Evolutionary conservation across 352 stramenopile genomes (phyloP).

Genomic region (Phytophthora hibernalis): DNA sequence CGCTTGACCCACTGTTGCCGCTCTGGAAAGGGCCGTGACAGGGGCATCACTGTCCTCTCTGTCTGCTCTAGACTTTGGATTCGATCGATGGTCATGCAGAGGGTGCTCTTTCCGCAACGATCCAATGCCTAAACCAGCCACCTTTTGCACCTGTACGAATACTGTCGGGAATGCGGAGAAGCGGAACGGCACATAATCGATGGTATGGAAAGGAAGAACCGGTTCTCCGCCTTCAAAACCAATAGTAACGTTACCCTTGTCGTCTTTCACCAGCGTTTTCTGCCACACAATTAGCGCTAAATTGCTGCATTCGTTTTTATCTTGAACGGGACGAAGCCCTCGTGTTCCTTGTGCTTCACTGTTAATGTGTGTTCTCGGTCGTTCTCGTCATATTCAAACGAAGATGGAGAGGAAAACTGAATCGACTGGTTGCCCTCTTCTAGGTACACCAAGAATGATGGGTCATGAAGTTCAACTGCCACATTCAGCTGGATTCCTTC

Average conservation of each 20-base stretch:
- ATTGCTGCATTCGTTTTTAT: constrained; percentile 88
- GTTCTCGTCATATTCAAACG: constrained; percentile 39
- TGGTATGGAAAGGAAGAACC: constrained; percentile 80
- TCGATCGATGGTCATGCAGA: constrained; percentile 20
- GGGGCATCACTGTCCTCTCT: constrained; percentile 9
- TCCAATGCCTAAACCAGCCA: constrained; percentile 51
- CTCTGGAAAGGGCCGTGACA: constrained; percentile 31
- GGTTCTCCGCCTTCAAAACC: constrained; percentile 72
- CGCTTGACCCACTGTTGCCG: constrained; percentile 32
- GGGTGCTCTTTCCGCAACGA: constrained; percentile 38
- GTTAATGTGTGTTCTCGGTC: constrained; percentile 36
- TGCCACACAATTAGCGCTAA: constrained; percentile 85
- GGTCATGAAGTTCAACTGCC: constrained; percentile 81
- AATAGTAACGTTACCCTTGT: constrained; percentile 48
- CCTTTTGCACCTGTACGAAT: constrained; percentile 78
- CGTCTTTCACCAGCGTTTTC: constrained; percentile 69
- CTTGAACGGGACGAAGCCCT: constrained; percentile 78
- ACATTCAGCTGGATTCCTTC: constrained; percentile 73
- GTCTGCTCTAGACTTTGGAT: constrained; percentile 10
- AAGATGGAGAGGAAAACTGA: constrained; percentile 37
- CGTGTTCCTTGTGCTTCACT: constrained; percentile 50
- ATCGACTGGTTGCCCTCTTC: constrained; percentile 45
- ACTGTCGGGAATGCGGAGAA: constrained; percentile 70
- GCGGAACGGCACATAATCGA: constrained; percentile 82
- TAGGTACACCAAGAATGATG: constrained; percentile 73